Conservation (phyloP, 768 basidiomycete genomes). For the Pulveroboletus frians region DNA sequence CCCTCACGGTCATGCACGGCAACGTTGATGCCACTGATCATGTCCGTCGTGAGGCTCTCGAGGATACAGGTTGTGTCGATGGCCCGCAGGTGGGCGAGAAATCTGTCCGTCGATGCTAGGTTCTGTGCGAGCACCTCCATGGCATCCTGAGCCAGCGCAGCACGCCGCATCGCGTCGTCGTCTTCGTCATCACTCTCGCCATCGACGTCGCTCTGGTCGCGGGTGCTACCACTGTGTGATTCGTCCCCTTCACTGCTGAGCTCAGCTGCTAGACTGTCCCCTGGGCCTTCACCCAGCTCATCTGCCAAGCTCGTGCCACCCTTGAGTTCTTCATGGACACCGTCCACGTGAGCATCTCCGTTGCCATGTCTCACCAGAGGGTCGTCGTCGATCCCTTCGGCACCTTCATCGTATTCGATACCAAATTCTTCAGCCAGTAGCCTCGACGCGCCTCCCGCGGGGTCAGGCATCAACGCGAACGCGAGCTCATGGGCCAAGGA, state of each 20-base stretch:
- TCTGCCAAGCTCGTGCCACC: conserved; percentile 39
- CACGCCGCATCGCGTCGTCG: conserved; percentile 23
- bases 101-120: conserved; percentile 71
- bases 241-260: conserved; percentile 19
- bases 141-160: conserved; percentile 44
- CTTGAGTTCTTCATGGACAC: conserved; percentile 27
- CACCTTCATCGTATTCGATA: conserved; percentile 84
- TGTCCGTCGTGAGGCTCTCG: conserved; percentile 67
- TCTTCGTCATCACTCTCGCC: conserved; percentile 24
- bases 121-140: conserved; percentile 71
- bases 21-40: conserved; percentile 75
- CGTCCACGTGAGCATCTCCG: conserved; percentile 26
- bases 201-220: conserved; percentile 9
- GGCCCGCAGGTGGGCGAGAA: conserved; percentile 64
- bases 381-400: conserved; percentile 62
- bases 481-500: conserved; percentile 87
- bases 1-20: conserved; percentile 71
- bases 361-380: conserved; percentile 24
- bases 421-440: conserved; percentile 84
- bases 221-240: conserved; percentile 5
- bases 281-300: conserved; percentile 31
- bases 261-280: conserved; percentile 21
- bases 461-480: conserved; percentile 83
- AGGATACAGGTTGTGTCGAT: conserved; percentile 52
- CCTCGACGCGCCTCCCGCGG: conserved; percentile 62